Evolutionary conservation across 345 rosid genomes (phyloP), one percentile per base, ranked within the genome.

Genomic region (Firmiana major): DNA sequence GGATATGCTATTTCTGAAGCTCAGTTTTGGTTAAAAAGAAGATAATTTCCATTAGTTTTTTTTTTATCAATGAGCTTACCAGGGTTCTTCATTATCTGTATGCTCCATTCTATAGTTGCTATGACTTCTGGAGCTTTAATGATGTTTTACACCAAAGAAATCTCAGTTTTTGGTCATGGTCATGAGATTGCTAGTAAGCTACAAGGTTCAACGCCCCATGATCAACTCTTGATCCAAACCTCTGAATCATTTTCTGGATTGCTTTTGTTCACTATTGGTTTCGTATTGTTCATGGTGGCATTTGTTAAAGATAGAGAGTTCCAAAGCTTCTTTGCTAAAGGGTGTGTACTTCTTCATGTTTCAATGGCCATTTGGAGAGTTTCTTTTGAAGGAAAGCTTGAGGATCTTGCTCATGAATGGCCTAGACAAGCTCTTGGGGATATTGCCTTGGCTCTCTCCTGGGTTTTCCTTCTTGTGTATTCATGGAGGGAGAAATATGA

Each of bases 401-500:
- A 90, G 78, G 94, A 83, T 79, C 86, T 91, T 76, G 97, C 93
- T 8, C 79, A 66, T 75, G 97, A 91, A 45, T 92, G 90, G 83
- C 81, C 86, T 1, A 92, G 88, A 73, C 92, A 87, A 83, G 92
- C 88, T 15, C 87, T 88, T 72, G 97, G 97, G 3, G 94, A 91
- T 77, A 79, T 92, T 38, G 85, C 87, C 22, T 79, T 96, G 74
- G 95, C 91, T 26, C 80, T 88, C 11, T 96, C 98, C 21, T 92
- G 98, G 98, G 82, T 91, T 55, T 87, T 92, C 82, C 91, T 90
- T 63, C 89, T 93, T 67, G 95, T 90, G 62, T 93, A 82, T 81
- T 87, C 95, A 38, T 92, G 99, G 97, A 90, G 95, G 70, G 99
- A 93, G 81, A 93, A 91, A 87, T 93, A 96, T 78, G 98, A 93